Percentiles rank a stretch among this genome's conserved stretches.
Conservation (phyloP, 305 asterid genomes). For the Stenogyne calaminthoides region DNA sequence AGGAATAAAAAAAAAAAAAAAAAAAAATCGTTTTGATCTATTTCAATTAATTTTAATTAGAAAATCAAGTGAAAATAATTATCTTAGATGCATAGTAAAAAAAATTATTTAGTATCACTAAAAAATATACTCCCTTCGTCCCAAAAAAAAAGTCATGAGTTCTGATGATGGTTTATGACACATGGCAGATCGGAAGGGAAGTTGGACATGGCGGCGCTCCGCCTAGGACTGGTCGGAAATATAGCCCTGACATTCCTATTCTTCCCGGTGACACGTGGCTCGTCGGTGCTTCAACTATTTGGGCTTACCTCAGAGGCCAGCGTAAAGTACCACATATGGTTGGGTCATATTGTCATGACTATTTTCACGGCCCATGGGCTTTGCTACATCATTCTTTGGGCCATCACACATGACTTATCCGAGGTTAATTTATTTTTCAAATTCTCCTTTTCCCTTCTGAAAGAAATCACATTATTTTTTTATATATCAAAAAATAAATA, state of each 20-base stretch:
- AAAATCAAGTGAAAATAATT: too few relatives aligned
- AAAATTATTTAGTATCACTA: too few relatives aligned
- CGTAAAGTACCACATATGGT: constrained; percentile 78
- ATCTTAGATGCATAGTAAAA: too few relatives aligned
- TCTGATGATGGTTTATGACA: not conserved
- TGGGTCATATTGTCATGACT: constrained; percentile 65
- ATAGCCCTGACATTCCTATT: constrained; percentile 57
- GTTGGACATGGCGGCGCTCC: constrained; percentile 48
- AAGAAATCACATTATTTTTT: not conserved
- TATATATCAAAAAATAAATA: not conserved
- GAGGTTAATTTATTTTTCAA: constrained; percentile 37
- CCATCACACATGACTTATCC: constrained; percentile 46
- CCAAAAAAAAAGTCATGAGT: too few relatives aligned
- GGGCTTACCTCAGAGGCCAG: constrained; percentile 79
- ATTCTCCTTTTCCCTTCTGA: not conserved
- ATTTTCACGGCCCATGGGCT: constrained; percentile 67
- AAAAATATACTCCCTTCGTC: too few relatives aligned
- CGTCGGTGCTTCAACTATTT: constrained; percentile 58
- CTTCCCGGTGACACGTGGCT: constrained; percentile 80
- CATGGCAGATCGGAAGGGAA: constrained; percentile 65
- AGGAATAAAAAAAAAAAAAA: too few relatives aligned
- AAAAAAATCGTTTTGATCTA: too few relatives aligned
- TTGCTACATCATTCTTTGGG: constrained; percentile 56
- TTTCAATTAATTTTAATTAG: too few relatives aligned
- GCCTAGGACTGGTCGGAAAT: constrained; percentile 65